Conservation (phyloP, 2,329 filamentous ascomycete genomes). For the Rhynchosporium graminicola region DNA sequence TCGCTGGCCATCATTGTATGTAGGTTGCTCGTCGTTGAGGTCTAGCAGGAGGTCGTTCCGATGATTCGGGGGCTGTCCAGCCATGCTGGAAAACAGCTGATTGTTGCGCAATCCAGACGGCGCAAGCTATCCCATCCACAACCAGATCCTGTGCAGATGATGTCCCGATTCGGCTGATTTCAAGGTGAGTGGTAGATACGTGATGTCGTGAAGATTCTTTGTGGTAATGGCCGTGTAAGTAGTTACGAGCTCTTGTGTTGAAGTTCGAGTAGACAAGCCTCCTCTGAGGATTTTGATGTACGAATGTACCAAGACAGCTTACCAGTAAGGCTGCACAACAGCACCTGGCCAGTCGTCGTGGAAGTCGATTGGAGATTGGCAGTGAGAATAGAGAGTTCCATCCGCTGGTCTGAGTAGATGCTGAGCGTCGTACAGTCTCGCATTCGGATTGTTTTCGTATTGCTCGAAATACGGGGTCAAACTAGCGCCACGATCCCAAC, state of each 20-base stretch:
- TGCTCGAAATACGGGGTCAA: constrained; percentile 5
- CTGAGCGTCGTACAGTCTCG: constrained; percentile 5
- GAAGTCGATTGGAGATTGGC: constrained; percentile 3
- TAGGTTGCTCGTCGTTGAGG: constrained; percentile 68
- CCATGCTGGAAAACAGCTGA: constrained; percentile 52
- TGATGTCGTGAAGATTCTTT: constrained; percentile 10
- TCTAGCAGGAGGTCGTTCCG: constrained; percentile 68
- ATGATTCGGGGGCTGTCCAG: constrained; percentile 54
- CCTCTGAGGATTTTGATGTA: constrained; percentile 23
- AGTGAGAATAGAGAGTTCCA: constrained; percentile 21
- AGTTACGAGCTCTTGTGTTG: constrained; percentile 16
- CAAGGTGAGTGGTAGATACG: constrained; percentile 6
- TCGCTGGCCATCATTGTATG: constrained; percentile 74
- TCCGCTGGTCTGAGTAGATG: constrained; percentile 16
- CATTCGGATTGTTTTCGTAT: constrained; percentile 3
- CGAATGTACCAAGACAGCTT: constrained; percentile 21
- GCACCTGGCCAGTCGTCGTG: not conserved
- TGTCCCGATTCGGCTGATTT: not conserved
- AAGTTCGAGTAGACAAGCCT: constrained; percentile 25
- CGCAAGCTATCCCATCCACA: constrained; percentile 28
- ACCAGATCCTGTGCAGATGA: constrained; percentile 19
- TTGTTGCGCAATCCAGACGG: constrained; percentile 33
- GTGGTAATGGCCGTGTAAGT: constrained; percentile 15
- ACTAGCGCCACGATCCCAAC: constrained; percentile 6
- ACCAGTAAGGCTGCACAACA: constrained; percentile 14